Evolutionary conservation across 768 basidiomycete genomes (phyloP).

Genomic region (Boletus rex-veris): DNA sequence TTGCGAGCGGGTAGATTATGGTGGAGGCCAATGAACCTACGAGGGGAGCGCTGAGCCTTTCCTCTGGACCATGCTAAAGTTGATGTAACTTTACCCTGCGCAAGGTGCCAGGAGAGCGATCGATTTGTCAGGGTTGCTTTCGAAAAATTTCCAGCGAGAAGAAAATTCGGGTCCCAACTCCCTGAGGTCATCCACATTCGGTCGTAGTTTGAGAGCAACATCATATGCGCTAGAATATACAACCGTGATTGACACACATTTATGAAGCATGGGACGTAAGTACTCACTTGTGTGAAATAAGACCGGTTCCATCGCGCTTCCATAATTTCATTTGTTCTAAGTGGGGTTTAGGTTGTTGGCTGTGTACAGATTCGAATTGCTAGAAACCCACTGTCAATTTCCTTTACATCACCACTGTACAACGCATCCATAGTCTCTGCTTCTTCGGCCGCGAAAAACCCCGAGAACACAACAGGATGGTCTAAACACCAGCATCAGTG

Average conservation of each 20-base stretch:
- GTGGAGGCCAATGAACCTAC: constrained; percentile 12
- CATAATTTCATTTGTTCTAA: constrained; percentile 35
- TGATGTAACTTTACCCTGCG: constrained; percentile 34
- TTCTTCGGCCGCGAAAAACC: constrained; percentile 43
- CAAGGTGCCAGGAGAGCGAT: constrained; percentile 45
- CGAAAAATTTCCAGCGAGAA: constrained; percentile 51
- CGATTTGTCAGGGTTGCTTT: constrained; percentile 52
- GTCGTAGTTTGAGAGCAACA: constrained; percentile 55
- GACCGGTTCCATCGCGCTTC: constrained; percentile 41
- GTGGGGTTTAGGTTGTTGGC: background rate
- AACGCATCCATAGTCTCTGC: constrained; percentile 49
- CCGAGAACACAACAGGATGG: constrained; percentile 28
- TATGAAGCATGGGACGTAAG: constrained; percentile 7
- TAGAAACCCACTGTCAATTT: constrained; percentile 37
- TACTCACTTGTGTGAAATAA: constrained; percentile 52
- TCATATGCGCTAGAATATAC: constrained; percentile 44
- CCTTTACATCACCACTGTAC: constrained; percentile 38
- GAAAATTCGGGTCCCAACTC: constrained; percentile 47
- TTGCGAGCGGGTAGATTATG: constrained; percentile 9
- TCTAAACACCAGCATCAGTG: constrained; percentile 13
- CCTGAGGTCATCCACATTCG: constrained; percentile 45
- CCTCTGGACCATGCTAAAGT: background rate
- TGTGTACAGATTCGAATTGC: constrained; percentile 5
- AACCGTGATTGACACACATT: background rate
- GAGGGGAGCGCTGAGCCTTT: background rate